Evolutionary conservation across 495 filamentous ascomycete species (phyloP).

Genomic region (Schizothecium vesticola): DNA sequence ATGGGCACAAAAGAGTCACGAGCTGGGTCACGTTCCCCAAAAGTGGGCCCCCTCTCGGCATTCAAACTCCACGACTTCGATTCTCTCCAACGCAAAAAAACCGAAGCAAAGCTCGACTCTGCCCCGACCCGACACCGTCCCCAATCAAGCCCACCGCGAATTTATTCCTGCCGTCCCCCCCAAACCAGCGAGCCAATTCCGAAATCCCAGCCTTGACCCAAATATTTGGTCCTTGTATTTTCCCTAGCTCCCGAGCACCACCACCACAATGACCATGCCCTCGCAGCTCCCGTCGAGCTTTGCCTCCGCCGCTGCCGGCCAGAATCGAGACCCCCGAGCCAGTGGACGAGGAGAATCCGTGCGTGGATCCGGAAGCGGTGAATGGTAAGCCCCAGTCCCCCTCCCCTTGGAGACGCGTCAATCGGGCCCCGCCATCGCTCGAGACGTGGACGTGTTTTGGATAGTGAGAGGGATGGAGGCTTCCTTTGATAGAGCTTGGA

Average conservation of each 20-base stretch:
- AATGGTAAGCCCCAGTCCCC: slow-evolving; percentile 27
- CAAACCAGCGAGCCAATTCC: slow-evolving; percentile 9
- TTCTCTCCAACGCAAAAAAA: slow-evolving; percentile 29
- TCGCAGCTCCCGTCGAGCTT: slow-evolving; percentile 77
- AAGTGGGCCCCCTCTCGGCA: slow-evolving; percentile 22
- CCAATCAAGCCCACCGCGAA: slow-evolving; percentile 3
- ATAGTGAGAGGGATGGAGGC: background rate
- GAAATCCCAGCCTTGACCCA: background rate
- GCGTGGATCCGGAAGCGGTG: slow-evolving; percentile 28
- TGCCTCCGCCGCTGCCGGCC: slow-evolving; percentile 75
- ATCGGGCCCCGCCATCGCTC: background rate
- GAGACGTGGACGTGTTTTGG: background rate
- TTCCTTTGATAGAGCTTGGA: background rate
- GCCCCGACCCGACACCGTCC: slow-evolving; percentile 3
- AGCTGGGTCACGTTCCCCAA: slow-evolving; percentile 21
- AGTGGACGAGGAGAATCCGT: slow-evolving; percentile 22
- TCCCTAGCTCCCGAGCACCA: background rate
- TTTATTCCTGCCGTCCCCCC: background rate
- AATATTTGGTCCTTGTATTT: background rate
- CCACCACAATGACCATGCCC: slow-evolving; percentile 48
- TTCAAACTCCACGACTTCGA: slow-evolving; percentile 25
- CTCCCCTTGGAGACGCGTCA: background rate
- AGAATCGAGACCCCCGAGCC: slow-evolving; percentile 49
- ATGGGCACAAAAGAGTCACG: slow-evolving; percentile 19
- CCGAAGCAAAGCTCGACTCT: slow-evolving; percentile 12